Evolutionary conservation across 2,329 filamentous ascomycete genomes (phyloP), one percentile per base, ranked within the genome.

Genomic region (Verticillium tricorpus): DNA sequence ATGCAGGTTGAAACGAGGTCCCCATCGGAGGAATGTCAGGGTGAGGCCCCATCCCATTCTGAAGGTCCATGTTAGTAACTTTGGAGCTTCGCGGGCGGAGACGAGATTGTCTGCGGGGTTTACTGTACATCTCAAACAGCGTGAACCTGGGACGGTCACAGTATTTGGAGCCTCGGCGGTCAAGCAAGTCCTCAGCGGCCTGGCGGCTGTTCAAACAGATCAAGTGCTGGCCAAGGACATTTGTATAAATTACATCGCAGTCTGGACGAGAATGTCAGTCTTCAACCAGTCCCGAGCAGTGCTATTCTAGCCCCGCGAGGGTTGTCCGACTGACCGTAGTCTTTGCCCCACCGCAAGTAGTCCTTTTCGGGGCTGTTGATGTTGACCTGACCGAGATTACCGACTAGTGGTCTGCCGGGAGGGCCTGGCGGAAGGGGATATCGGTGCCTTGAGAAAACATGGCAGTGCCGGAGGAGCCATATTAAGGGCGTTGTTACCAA

Each of bases 251-350:
- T 5, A 74, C 61, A 62, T 74, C 72, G 12, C 72, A 74, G 22
- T 68, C 70, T 72, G 34, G 5, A 2, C 4, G 15, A 17, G 15
- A 5, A 28, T 54, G 25, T 52, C 5, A 52, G 45, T 5, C 19
- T 25, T 19, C 8, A 22, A 22, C 3, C n/a, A 8, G 19, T 19
- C 19, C n/a, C 12, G 45, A 14, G 19, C 28, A 22, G 45, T 12
- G 35, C 19, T 25, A 28, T 54, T 22, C 22, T 8, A 15, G 32
- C 22, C 17, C 28, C 5, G n/a, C 4, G 19, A n/a, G 15, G 45
- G 39, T 12, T 11, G 17, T 32, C 37, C n/a, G 14, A 60, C 64
- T 62, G 25, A 92, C 88, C 73, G 91, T 89, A 70, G 91, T 62
- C 56, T 35, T 62, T 60, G 22, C 63, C 64, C 65, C 65, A 66